Evolutionary conservation across 2,329 filamentous ascomycete species (phyloP), one percentile per base, ranked within the genome.

Genomic region (Colletotrichum kahawae): DNA sequence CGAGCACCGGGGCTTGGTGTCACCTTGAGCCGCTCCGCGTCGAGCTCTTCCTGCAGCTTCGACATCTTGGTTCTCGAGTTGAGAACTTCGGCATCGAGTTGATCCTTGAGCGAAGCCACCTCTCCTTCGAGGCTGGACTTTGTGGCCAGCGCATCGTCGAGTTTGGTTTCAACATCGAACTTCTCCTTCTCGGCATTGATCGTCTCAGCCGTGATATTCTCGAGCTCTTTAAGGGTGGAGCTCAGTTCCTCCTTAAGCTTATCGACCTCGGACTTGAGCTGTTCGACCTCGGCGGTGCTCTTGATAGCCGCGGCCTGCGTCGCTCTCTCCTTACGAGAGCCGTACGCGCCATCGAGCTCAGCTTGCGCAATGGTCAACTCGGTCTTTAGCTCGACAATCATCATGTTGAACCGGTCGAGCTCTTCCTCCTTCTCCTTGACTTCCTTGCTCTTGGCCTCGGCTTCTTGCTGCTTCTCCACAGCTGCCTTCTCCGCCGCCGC

Each of bases 281-380:
- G 86, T 70, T 82, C 78, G 57, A 87, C 82, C 79, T 90, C 87
- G n/a, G 79, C 81, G 71, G 84, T 85, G 71, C 83, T 86, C 82
- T 90, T 89, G 78, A 88, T 83, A 60, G 89, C 89, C 1, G 90
- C 90, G 24, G 88, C 88, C 77, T 92, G 90, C 34, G 14, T 89
- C 24, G 90, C 90, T 27, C 91, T 89, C 82, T 92, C 87, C 73
- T 89, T 87, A 74, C 90, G 88, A 72, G 88, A 88, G 72, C 90
- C 90, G 80, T 92, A 92, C 31, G 90, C 90, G 71, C 90, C 90
- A 77, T 92, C 91, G 34, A 92, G 87, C 82, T 92, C 91, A 21
- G 91, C 91, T 79, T 90, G 89, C 66, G 90, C 89, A 78, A 92
- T 88, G 60, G 90, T 91, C 74, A 91, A 85, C 79, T 92, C 90